Conservation (phyloP, 2,329 filamentous ascomycete species). For the Calonectria leucothoes region DNA sequence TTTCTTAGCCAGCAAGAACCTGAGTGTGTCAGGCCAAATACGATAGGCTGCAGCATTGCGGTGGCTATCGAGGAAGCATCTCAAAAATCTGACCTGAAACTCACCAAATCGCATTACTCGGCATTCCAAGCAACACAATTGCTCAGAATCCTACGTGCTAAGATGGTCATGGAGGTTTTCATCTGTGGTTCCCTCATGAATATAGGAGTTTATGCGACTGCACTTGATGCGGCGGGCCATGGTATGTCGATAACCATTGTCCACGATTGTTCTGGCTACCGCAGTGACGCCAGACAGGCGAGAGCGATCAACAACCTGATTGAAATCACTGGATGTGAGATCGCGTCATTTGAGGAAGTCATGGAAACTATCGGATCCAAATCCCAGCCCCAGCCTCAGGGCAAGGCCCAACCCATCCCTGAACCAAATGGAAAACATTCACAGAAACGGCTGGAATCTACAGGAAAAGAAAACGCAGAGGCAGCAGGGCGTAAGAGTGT, state of each 20-base stretch:
- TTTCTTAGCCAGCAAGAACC: slow-evolving; percentile 58
- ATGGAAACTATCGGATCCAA: slow-evolving; percentile 48
- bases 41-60: slow-evolving; percentile 59
- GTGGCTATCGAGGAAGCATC: slow-evolving; percentile 54
- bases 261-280: slow-evolving; percentile 89
- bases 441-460: slow-evolving; percentile 23
- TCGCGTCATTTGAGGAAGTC: slow-evolving; percentile 71
- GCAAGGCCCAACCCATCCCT: not conserved
- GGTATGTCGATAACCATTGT: slow-evolving; percentile 89
- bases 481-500: slow-evolving; percentile 33
- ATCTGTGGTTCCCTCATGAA: slow-evolving; percentile 90
- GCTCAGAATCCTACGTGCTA: slow-evolving; percentile 82
- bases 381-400: slow-evolving; percentile 10
- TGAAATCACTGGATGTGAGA: slow-evolving; percentile 79
- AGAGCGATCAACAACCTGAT: slow-evolving; percentile 77
- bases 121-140: slow-evolving; percentile 83
- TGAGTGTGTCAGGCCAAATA: slow-evolving; percentile 56
- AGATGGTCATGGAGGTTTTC: slow-evolving; percentile 88
- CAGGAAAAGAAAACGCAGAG: slow-evolving; percentile 13
- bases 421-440: slow-evolving; percentile 16
- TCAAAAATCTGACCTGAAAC: slow-evolving; percentile 61
- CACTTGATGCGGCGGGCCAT: slow-evolving; percentile 88
- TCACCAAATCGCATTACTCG: slow-evolving; percentile 86
- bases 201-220: slow-evolving; percentile 89
- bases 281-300: slow-evolving; percentile 75